Conservation (phyloP, 768 basidiomycete species). For the Pisolithus tinctorius region DNA sequence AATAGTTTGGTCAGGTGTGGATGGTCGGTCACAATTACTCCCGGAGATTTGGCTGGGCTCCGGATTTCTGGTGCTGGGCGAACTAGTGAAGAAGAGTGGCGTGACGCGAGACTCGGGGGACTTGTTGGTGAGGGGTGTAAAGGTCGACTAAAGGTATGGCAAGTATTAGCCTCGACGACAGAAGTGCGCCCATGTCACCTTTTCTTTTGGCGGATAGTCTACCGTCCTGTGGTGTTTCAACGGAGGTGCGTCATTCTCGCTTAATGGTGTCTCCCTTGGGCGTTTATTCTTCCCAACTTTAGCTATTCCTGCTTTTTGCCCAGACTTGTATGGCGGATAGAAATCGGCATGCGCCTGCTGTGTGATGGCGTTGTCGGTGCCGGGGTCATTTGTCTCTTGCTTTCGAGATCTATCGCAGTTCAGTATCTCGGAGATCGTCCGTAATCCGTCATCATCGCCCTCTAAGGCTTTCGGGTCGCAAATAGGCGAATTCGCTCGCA, state of each 20-base stretch:
- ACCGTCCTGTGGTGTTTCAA: conserved; percentile 14
- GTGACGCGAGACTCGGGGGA: neutral
- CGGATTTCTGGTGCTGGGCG: conserved; percentile 7
- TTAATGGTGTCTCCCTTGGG: too few relatives aligned
- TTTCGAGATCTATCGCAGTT: conserved; percentile 25
- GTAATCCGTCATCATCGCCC: conserved; percentile 31
- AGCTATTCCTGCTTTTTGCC: too few relatives aligned
- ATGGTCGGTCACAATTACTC: neutral
- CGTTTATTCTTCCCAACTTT: neutral
- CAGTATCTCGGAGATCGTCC: conserved; percentile 25
- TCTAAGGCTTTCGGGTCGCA: conserved; percentile 12
- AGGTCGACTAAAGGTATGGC: conserved; percentile 1
- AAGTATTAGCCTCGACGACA: conserved; percentile 5
- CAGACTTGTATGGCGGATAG: neutral
- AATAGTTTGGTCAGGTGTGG: neutral
- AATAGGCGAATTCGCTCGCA: conserved; percentile 18
- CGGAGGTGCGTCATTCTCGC: conserved; percentile 2
- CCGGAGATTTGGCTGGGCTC: neutral
- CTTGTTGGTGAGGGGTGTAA: neutral
- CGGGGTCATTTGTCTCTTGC: conserved; percentile 34
- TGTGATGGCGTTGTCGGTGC: conserved; percentile 38
- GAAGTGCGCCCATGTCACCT: neutral
- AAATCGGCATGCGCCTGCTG: conserved; percentile 28
- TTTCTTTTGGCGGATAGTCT: neutral
- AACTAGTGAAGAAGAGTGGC: conserved; percentile 10